Base-by-base conservation (phyloP, 2,329 filamentous ascomycete species). In the Shiraia sp. region DNA sequence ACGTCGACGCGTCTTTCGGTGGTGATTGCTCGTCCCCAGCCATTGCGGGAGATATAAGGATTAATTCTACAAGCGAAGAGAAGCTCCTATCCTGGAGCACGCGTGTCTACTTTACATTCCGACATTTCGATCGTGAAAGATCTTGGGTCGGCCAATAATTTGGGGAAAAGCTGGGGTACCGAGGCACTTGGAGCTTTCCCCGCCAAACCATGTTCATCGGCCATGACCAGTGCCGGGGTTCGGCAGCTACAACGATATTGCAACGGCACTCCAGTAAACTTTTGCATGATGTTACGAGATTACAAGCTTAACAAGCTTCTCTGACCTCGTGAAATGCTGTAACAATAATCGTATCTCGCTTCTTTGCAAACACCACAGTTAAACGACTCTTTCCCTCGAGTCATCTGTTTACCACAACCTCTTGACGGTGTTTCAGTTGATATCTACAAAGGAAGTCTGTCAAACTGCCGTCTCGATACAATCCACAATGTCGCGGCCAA, bases 51-150 rank as follows among this genome's bases (percentile, higher is more conserved):
- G 9, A 17, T 14, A 12, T 8, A 22, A 1, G 17, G n/a, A 1
- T n/a, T 4, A n/a, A 6, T 25, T 10, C n/a, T 17, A 7, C 5
- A 17, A 17, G 1, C 10, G 16, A 32, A 23, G 17, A n/a, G 6
- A 25, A 36, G 45, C 51, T 53, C 51, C 51, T 19, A n/a, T n/a
- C n/a, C n/a, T n/a, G n/a, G n/a, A n/a, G n/a, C n/a, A n/a, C n/a
- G n/a, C n/a, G n/a, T n/a, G n/a, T n/a, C n/a, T n/a, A n/a, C 14
- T 15, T 59, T 47, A 65, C 59, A 64, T 65, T 19, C 34, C 27
- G 35, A 45, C 43, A 17, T 17, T 16, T 24, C 39, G 34, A 22
- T 28, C 10, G 29, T 23, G 39, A 22, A 40, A 45, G 29, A 34
- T 34, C n/a, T n/a, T n/a, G 22, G 17, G 39, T 44, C 37, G 26